Evolutionary conservation across 352 stramenopile species (phyloP).

Genomic region (Phytophthora sojae): DNA sequence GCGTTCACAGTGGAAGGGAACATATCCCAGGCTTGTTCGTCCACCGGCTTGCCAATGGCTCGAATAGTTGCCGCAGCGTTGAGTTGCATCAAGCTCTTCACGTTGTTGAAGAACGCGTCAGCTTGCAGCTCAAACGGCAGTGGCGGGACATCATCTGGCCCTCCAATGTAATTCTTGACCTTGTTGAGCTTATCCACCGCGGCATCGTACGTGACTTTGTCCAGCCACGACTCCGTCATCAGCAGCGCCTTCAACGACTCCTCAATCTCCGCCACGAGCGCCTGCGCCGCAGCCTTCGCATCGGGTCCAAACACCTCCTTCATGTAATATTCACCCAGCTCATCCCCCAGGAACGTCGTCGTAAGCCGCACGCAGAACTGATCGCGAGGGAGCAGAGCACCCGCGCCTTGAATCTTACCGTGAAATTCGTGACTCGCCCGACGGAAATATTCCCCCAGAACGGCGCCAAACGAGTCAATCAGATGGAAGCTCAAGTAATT

Average conservation of each 20-base stretch:
- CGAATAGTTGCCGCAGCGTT: conserved; percentile 37
- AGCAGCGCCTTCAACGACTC: conserved; percentile 81
- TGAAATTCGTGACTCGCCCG: conserved; percentile 59
- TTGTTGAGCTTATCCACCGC: conserved; percentile 90
- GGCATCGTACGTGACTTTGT: conserved; percentile 77
- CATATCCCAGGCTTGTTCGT: conserved; percentile 85
- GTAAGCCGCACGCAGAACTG: conserved; percentile 77
- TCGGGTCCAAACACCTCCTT: conserved; percentile 85
- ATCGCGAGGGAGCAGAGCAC: conserved; percentile 41
- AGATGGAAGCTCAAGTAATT: conserved; percentile 75
- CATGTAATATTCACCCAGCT: conserved; percentile 92
- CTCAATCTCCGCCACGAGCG: conserved; percentile 89
- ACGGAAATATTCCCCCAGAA: conserved; percentile 66
- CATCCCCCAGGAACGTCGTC: conserved; percentile 84
- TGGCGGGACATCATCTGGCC: conserved; percentile 49
- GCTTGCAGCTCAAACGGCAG: conserved; percentile 62
- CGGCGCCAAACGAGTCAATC: conserved; percentile 49
- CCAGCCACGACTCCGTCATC: conserved; percentile 90
- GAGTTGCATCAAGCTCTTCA: conserved; percentile 50
- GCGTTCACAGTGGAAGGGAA: conserved; percentile 94
- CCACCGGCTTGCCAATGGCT: conserved; percentile 53
- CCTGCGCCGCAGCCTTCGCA: conserved; percentile 76
- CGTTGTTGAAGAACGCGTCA: conserved; percentile 66
- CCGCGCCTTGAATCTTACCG: conserved; percentile 43
- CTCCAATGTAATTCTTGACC: conserved; percentile 87